These are phyloP conservation scores for Sporothrix variecibatus DNA, from an alignment of 2,329 filamentous ascomycete species.

Conservation along the genomic window DNA sequence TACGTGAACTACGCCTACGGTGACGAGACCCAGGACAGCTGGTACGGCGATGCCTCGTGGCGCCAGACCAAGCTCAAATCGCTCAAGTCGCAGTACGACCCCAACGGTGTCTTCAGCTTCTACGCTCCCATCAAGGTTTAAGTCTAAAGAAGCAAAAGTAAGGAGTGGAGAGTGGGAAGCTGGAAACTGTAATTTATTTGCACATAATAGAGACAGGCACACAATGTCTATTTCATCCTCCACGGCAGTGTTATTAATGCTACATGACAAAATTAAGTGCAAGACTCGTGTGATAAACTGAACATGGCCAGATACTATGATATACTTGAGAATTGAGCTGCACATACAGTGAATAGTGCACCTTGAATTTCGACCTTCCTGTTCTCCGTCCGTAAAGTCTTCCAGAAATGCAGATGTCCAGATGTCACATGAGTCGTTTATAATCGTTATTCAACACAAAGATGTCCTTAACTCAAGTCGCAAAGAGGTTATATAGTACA, in stretches of 20 bases:
- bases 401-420: no score
- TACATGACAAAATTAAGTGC: no score
- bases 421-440: no score
- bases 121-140: slow-evolving; percentile 42
- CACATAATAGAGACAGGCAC: not conserved
- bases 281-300: no score
- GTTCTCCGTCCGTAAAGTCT: no score
- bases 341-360: no score
- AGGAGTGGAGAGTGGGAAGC: no score
- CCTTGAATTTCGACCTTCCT: no score
- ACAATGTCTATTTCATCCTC: not conserved
- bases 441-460: not conserved
- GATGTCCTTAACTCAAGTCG: not conserved
- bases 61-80: slow-evolving; percentile 46
- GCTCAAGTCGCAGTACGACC: slow-evolving; percentile 54
- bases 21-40: slow-evolving; percentile 43
- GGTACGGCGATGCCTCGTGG: slow-evolving; percentile 55
- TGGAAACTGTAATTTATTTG: not conserved
- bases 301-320: no score
- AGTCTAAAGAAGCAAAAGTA: not conserved
- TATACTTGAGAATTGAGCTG: no score
- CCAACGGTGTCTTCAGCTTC: slow-evolving; percentile 46
- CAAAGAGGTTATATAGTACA: not conserved
- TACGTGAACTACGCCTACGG: slow-evolving; percentile 58
- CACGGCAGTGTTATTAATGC: not conserved